Evolutionary conservation across 345 rosid species (phyloP), one percentile per base, ranked within the genome.

Genomic region (Durio zibethinus): DNA sequence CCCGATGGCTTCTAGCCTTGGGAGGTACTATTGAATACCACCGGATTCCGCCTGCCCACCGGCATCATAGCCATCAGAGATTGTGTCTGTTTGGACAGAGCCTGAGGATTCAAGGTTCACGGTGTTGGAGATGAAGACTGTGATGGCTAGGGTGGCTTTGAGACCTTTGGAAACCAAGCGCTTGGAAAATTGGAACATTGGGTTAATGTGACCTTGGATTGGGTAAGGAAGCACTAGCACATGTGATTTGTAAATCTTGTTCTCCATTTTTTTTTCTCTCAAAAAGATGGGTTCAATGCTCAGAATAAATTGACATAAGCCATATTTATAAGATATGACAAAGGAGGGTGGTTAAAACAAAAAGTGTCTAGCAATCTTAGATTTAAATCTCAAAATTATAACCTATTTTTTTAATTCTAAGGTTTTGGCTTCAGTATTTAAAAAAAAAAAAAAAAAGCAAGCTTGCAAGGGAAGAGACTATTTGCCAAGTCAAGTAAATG

Each of bases 181-280:
- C 72, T 87, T 88, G 76, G 84, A 88, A 83, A 88, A 87, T 15
- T 90, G 89, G 38, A 86, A 77, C 82, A 88, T 61, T 18, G 93
- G 93, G 70, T 84, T 88, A 20, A 90, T 56, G 85, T 88, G 91
- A 59, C 93, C 90, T 81, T 87, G 93, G n/a, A 11, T 64, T 5
- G 89, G 84, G 67, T 53, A 83, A 12, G 91, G 83, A 54, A 87
- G n/a, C 20, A 84, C 87, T 8, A 85, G 61, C 21, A 82, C 78
- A 70, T 82, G 87, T 53, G 78, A 74, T 73, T 8, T 77, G 43
- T 21, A 12, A 48, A 18, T 9, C 14, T 2, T 23, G 14, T 9
- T 56, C 31, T 56, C 61, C 15, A 56, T 54, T 14, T 21, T 2
- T 21, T 0, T 7, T 53, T 15, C 9, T 4, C 25, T 53, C 14